Percentiles rank a stretch among this genome's conserved stretches.
phyloP scores from a whole-genome alignment of 2,329 filamentous ascomycete genomes.

The Canariomyces notabilis region DNA sequence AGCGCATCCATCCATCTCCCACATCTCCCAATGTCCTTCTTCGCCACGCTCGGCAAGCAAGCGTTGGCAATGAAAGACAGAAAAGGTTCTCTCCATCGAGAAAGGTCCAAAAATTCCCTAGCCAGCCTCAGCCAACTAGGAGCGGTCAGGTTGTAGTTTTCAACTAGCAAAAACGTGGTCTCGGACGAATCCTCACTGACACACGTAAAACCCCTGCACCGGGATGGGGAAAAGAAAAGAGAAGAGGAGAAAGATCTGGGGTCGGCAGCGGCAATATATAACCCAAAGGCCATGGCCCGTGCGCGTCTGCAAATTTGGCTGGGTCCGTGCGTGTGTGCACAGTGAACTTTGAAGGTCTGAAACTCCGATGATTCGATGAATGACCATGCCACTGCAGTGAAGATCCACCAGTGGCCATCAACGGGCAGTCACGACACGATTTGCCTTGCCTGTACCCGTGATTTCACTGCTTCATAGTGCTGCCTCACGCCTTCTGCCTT shows the following conservation, averaged over 20 bases:
- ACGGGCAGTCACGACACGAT: too few relatives aligned
- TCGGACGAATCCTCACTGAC: conserved; percentile 86
- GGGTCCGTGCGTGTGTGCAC: conserved; percentile 2
- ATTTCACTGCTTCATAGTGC: too few relatives aligned
- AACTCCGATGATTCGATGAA: too few relatives aligned
- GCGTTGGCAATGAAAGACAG: conserved; percentile 48
- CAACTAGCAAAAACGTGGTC: conserved; percentile 86
- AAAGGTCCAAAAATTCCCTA: conserved; percentile 74
- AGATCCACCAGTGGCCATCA: too few relatives aligned
- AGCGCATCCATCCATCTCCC: background rate
- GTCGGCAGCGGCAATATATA: conserved; percentile 7
- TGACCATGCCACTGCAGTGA: too few relatives aligned
- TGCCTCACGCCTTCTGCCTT: too few relatives aligned
- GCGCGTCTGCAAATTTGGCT: conserved; percentile 14
- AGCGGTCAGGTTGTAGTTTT: conserved; percentile 80
- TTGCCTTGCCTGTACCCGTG: too few relatives aligned
- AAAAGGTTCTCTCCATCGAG: conserved; percentile 31
- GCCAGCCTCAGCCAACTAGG: conserved; percentile 61
- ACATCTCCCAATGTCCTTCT: conserved; percentile 38
- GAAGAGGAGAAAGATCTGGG: conserved; percentile 24
- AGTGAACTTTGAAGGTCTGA: too few relatives aligned
- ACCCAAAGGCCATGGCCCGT: conserved; percentile 14
- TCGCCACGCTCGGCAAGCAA: conserved; percentile 42
- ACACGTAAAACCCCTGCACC: conserved; percentile 76
- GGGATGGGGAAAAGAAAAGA: conserved; percentile 47